Conservation (phyloP, 164 flowering plant species). For the Magnolia sinica region DNA sequence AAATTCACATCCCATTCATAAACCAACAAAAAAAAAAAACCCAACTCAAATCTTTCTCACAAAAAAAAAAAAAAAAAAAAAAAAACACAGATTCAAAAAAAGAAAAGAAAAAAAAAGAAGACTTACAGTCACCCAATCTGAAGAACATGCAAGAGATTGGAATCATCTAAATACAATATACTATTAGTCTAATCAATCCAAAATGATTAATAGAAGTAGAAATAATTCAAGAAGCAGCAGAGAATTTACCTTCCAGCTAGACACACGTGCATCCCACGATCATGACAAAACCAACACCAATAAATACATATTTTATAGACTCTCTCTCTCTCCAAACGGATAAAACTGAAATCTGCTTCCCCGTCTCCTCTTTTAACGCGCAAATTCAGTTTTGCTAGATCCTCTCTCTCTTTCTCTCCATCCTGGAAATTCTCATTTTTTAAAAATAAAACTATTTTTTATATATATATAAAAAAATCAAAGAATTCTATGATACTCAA, state of each 20-base stretch:
- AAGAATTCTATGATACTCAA: neutral
- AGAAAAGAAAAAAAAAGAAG: neutral
- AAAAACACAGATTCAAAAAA: slow-evolving; percentile 2
- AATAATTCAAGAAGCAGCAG: slow-evolving; percentile 17
- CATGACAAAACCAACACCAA: slow-evolving; percentile 33
- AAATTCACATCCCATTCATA: slow-evolving; percentile 14
- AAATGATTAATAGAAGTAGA: neutral
- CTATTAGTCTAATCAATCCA: slow-evolving; percentile 4
- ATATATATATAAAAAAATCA: neutral
- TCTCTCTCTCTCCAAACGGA: slow-evolving; percentile 8
- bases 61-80: neutral
- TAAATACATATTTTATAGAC: slow-evolving; percentile 2
- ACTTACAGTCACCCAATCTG: slow-evolving; percentile 3
- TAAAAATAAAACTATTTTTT: neutral
- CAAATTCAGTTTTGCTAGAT: slow-evolving; percentile 13
- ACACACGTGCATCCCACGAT: slow-evolving; percentile 55
- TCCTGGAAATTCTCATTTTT: neutral
- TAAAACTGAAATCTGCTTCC: slow-evolving; percentile 9
- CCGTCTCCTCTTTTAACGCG: slow-evolving; percentile 5
- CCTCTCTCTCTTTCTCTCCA: neutral
- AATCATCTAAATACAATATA: slow-evolving; percentile 17
- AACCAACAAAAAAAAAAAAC: neutral
- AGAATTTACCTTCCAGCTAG: slow-evolving; percentile 44
- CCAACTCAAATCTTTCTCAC: neutral
- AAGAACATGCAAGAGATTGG: slow-evolving; percentile 30